phyloP scores from a whole-genome alignment of 345 rosid genomes.

The Sapria himalayana region DNA sequence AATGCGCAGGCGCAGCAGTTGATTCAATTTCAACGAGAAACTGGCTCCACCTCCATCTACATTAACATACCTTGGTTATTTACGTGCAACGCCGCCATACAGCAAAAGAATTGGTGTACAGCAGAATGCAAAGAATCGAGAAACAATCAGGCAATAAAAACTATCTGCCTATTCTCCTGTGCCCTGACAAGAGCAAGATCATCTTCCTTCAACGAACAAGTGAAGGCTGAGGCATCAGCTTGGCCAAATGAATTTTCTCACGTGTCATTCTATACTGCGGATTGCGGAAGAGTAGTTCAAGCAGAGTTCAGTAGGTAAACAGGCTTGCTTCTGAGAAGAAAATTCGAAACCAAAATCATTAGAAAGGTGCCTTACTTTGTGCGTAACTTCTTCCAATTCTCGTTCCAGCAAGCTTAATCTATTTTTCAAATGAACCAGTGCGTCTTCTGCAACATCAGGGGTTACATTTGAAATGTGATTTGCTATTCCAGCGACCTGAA shows the following conservation, averaged over 20 bases:
- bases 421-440: slow-evolving; percentile 40
- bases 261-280: slow-evolving; percentile 24
- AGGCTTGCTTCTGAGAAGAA: too few relatives aligned
- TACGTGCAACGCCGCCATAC: too few relatives aligned
- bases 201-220: slow-evolving; percentile 19
- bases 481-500: slow-evolving; percentile 44
- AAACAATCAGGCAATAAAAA: too few relatives aligned
- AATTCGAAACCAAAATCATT: too few relatives aligned
- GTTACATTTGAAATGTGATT: slow-evolving; percentile 28
- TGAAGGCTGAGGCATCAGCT: slow-evolving; percentile 27
- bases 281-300: background rate
- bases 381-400: slow-evolving; percentile 38
- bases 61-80: too few relatives aligned
- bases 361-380: slow-evolving; percentile 18
- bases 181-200: too few relatives aligned
- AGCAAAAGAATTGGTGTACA: too few relatives aligned
- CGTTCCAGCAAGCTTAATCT: slow-evolving; percentile 39
- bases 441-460: slow-evolving; percentile 62
- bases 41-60: too few relatives aligned
- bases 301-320: slow-evolving; percentile 1
- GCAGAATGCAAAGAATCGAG: too few relatives aligned
- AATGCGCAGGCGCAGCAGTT: too few relatives aligned
- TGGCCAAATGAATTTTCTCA: slow-evolving; percentile 33
- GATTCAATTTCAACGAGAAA: too few relatives aligned
- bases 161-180: too few relatives aligned